Percentiles rank a stretch among this genome's conserved stretches.
Conservation (phyloP, 2,329 filamentous ascomycete species). For the Ceratocystis alfenasii region DNA sequence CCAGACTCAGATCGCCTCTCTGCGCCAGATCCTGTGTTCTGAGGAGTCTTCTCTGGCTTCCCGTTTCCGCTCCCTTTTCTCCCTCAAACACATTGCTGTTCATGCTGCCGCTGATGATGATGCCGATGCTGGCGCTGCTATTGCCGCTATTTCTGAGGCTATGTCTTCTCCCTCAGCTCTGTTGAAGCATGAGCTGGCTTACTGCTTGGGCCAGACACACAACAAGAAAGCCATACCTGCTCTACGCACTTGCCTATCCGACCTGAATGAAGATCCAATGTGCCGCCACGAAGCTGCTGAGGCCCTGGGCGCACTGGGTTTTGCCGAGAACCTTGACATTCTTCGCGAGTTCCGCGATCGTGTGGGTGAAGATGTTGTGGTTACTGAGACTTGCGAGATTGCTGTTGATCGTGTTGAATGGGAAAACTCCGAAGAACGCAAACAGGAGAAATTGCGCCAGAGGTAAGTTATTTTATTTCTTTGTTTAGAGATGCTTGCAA, state of each 20-base stretch:
- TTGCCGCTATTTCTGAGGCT: constrained; percentile 75
- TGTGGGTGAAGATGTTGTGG: constrained; percentile 60
- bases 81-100: constrained; percentile 82
- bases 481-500: constrained; percentile 14
- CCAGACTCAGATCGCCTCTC: constrained; percentile 42
- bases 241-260: constrained; percentile 60
- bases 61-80: constrained; percentile 94
- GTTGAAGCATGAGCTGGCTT: constrained; percentile 91
- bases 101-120: constrained; percentile 56
- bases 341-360: constrained; percentile 64
- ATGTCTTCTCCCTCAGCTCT: constrained; percentile 78
- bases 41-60: constrained; percentile 73
- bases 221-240: constrained; percentile 62
- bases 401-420: constrained; percentile 88
- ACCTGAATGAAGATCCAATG: constrained; percentile 82
- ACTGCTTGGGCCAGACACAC: constrained; percentile 85
- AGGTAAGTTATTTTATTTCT: constrained; percentile 45
- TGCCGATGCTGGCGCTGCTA: constrained; percentile 42
- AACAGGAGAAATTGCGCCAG: constrained; percentile 63
- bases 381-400: constrained; percentile 95
- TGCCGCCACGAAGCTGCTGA: constrained; percentile 94
- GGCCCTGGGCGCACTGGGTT: constrained; percentile 77
- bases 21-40: constrained; percentile 66
- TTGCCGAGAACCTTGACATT: constrained; percentile 59
- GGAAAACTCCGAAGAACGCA: constrained; percentile 65